Evolutionary conservation across 139 green algal genomes (phyloP).

Genomic region (Volvox africanus): DNA sequence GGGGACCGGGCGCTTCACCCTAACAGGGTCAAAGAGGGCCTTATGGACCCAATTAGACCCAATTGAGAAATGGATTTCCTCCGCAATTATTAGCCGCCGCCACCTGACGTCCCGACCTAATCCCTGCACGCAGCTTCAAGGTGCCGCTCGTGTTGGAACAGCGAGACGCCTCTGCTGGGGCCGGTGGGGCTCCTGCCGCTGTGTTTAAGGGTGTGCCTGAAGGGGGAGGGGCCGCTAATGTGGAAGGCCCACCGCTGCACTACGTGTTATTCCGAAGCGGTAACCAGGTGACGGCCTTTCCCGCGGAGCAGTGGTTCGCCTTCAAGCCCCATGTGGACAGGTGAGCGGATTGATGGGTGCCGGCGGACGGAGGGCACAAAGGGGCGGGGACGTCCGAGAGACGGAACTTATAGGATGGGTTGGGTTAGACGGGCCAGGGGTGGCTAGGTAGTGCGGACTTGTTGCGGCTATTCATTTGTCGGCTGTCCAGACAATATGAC

Average conservation of each 20-base stretch:
- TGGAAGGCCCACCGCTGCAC: slow-evolving; percentile 34
- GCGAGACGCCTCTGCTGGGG: background rate
- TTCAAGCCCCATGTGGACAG: slow-evolving; percentile 46
- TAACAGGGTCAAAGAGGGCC: too few relatives aligned
- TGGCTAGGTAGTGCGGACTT: background rate
- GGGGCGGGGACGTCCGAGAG: too few relatives aligned
- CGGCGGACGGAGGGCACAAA: too few relatives aligned
- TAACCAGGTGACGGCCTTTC: slow-evolving; percentile 13
- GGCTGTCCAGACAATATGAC: background rate
- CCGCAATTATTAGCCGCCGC: too few relatives aligned
- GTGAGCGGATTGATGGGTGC: background rate
- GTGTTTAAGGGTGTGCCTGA: slow-evolving; percentile 37
- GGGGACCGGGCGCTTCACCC: too few relatives aligned
- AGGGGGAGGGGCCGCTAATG: slow-evolving; percentile 8
- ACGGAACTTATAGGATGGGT: too few relatives aligned
- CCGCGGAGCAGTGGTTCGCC: slow-evolving; percentile 24
- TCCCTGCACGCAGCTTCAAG: background rate
- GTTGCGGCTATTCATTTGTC: background rate
- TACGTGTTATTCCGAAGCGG: slow-evolving; percentile 17
- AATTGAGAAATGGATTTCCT: too few relatives aligned
- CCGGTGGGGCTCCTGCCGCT: background rate
- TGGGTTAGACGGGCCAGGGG: too few relatives aligned
- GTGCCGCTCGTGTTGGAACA: slow-evolving; percentile 28
- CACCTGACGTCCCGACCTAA: too few relatives aligned
- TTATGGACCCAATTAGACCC: too few relatives aligned